Base-by-base conservation (phyloP, 83 land plant species). In the Picea engelmannii region DNA sequence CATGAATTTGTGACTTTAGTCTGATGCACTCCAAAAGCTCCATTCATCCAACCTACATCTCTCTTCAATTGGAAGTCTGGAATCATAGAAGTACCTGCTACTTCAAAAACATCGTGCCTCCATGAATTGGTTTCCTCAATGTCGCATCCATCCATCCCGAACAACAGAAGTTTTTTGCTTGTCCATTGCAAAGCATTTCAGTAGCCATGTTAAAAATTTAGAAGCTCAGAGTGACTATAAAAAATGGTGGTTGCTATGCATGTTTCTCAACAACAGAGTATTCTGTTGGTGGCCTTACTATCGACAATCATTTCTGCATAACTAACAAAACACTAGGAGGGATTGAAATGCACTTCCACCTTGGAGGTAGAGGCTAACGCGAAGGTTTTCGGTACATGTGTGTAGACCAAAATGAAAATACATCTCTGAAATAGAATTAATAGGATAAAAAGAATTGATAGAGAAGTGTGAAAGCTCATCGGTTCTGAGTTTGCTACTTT, bases 41-140 rank as follows among this genome's bases (percentile, higher is more conserved):
- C 88, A 44, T 86, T 77, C 78, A 86, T 88, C 10, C 82, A 84
- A 81, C 84, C 88, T 20, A 60, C 86, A 18, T 81, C 84, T 9
- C 40, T 89, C 65, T 61, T 88, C 44, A 81, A 86, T 66, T 40
- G 81, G 82, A 86, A 88, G 58, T 71, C 78, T 59, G 70, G 74
- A 16, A 15, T 18, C 52, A 55, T 88, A 40, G 81, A 81, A 85
- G 90, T 88, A 82, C 7, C 67, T 42, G 64, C 52, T n/a, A 44
- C 9, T 16, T 52, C 58, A 44, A 52, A 52, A 52, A 52, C 11
- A 52, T 52, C 2, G 58, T 52, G 58, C 11, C 12, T 52, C 58
- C 58, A 52, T 52, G 58, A 52, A 2, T 52, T 3, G 11, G 58
- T 52, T 52, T 52, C 58, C 58, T 52, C 58, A 12, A 52, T 52